A percentile compares a stretch with the other conserved stretches of the same genome.
phyloP scores from a whole-genome alignment of 1,284 basidiomycete species.

The Apiotrichum laibachii region DNA sequence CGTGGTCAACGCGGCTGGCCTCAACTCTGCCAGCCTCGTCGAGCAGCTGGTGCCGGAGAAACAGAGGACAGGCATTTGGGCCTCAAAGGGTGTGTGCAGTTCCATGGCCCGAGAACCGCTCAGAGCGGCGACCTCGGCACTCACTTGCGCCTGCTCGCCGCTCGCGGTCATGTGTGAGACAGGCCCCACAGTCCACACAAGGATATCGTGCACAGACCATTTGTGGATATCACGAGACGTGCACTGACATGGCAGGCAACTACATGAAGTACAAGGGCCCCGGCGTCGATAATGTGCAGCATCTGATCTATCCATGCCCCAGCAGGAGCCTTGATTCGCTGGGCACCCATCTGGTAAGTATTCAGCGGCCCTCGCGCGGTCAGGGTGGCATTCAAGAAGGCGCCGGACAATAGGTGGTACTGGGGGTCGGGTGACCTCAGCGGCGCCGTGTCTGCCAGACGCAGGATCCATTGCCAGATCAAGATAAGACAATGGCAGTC shows the following conservation, averaged over 20 bases:
- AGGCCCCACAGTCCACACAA: no score
- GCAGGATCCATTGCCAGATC: no score
- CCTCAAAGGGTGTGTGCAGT: slow-evolving; percentile 58
- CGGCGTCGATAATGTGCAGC: slow-evolving; percentile 62
- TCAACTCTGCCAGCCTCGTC: slow-evolving; percentile 68
- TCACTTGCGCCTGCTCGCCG: no score
- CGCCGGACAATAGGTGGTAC: background rate
- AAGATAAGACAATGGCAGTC: no score
- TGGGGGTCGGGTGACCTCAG: background rate
- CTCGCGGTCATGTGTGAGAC: slow-evolving; percentile 2
- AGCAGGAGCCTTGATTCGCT: slow-evolving; percentile 63
- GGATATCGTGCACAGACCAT: background rate
- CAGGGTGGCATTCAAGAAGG: background rate
- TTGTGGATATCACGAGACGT: slow-evolving; percentile 1
- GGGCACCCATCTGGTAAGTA: slow-evolving; percentile 70
- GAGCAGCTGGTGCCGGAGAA: slow-evolving; percentile 64
- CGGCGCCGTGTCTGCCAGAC: no score
- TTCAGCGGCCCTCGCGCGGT: background rate
- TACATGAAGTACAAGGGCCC: slow-evolving; percentile 83
- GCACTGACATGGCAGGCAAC: slow-evolving; percentile 55
- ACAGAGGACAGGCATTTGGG: slow-evolving; percentile 66
- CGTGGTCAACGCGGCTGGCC: slow-evolving; percentile 83
- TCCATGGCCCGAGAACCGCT: no score
- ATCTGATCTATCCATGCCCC: slow-evolving; percentile 87
- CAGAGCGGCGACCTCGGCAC: no score